Base-by-base conservation (phyloP, 495 filamentous ascomycete species). In the Xylaria venustula region DNA sequence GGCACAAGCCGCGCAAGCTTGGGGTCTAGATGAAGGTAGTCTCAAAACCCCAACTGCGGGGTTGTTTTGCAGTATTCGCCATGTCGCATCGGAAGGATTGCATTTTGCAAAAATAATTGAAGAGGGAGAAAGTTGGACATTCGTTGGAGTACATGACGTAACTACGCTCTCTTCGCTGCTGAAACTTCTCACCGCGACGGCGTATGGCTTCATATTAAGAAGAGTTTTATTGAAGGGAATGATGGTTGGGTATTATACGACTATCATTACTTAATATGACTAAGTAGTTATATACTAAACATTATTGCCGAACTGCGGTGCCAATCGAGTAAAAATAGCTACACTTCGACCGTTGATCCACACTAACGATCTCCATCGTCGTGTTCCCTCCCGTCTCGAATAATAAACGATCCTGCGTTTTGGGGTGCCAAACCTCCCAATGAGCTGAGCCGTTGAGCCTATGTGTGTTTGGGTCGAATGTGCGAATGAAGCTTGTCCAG, bases 401-500 rank as follows among this genome's bases (percentile, higher is more conserved):
- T 56, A 81, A 75, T 17, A 89, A 61, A 15, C 86, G 75, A 54
- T 71, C 64, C 59, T 75, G 73, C 22, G 64, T 72, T 12, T 65
- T 62, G 37, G 64, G 48, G n/a, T 57, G 47, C 70, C 68, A 74
- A 12, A 41, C 64, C 58, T 66, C 61, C 74, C 74, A 76, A 0
- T 28, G 34, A 1, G 72, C 68, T 22, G 71, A 66, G 1, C 69
- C 76, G 7, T 64, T 19, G 22, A 71, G 52, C 36, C 79, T 76
- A 54, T 75, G 66, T 20, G 61, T 82, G 66, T 91, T 90, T 22
- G 88, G 88, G 71, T 91, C 75, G 58, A 84, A 81, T 1, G 77
- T 77, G 51, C 80, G 72, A 58, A 90, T 85, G 68, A 90, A 91
- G 62, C 85, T 88, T 1, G 83, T 80, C 87, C 85, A 89, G 67